Evolutionary conservation across 2,329 filamentous ascomycete genomes (phyloP), one percentile per base, ranked within the genome.

Genomic region (Talaromyces atroroseus): DNA sequence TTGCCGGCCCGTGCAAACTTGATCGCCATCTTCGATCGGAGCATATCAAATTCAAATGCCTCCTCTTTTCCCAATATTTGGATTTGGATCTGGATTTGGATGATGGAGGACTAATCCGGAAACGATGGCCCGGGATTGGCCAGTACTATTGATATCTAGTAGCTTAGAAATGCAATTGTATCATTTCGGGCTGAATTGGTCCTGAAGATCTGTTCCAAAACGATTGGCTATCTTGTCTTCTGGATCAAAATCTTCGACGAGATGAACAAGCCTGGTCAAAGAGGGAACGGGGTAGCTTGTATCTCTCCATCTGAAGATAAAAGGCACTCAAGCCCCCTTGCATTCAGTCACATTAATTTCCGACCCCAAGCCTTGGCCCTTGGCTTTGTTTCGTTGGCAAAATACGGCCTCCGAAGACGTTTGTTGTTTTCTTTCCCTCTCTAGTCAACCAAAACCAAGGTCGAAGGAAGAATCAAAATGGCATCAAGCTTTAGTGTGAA

Each of bases 401-500:
- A 38, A 12, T 38, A 38, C 26, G 8, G 8, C 34, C 16, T 38
- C 34, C 5, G 34, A 38, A 40, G 16, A n/a, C 36, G n/a, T n/a
- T n/a, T n/a, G n/a, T n/a, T n/a, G n/a, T 40, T 40, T 8, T 40
- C 32, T 10, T 50, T 7, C 16, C n/a, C 21, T 24, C 8, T 26
- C 29, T 18, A 16, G 14, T 23, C 40, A n/a, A n/a, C n/a, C n/a
- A n/a, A 34, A 46, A 7, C 16, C 14, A 20, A 45, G 10, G 20
- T 3, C 16, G 0, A 1, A 44, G 26, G 16, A 10, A 2, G 21
- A 12, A 29, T 40, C 32, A 40, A 40, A 21, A 54, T 54, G 52
- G 24, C 52, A 14, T 54, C 52, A n/a, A 47, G 23, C 34, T 54
- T 58, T 14, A 57, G 60, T 12, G 62, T 72, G 46, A 68, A 78